These are phyloP conservation scores for Wickerhamomyces tratensis DNA, from an alignment of 805 yeast genomes.

Conservation along the genomic window DNA sequence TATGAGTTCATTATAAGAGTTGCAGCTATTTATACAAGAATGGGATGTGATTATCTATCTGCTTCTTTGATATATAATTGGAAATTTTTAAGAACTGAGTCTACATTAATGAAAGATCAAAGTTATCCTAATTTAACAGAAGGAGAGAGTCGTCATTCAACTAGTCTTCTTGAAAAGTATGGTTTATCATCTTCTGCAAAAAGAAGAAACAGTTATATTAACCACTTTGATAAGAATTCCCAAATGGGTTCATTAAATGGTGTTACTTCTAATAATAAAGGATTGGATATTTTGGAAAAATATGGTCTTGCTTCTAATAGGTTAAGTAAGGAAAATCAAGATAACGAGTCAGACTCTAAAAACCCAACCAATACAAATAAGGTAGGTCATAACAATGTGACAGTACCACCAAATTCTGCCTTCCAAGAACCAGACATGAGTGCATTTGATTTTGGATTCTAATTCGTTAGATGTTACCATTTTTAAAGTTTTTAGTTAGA, in stretches of 20 bases:
- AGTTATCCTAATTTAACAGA: slow-evolving; percentile 4
- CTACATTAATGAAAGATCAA: slow-evolving; percentile 6
- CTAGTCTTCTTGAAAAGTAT: slow-evolving; percentile 12
- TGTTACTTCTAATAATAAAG: too few species aligned
- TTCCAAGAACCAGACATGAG: slow-evolving; percentile 74
- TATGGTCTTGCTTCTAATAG: slow-evolving; percentile 16
- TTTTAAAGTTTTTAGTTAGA: slow-evolving; percentile 40
- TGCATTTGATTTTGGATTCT: slow-evolving; percentile 46
- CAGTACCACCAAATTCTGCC: slow-evolving; percentile 38
- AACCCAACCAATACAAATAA: not conserved
- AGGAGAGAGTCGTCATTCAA: not conserved
- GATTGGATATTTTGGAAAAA: slow-evolving; percentile 16
- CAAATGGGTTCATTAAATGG: too few species aligned
- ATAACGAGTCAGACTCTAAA: not conserved
- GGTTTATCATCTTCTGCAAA: slow-evolving; percentile 17
- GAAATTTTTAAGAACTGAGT: slow-evolving; percentile 37
- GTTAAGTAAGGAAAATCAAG: slow-evolving; percentile 8
- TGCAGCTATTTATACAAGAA: slow-evolving; percentile 59
- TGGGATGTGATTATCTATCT: slow-evolving; percentile 87
- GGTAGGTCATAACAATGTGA: not conserved
- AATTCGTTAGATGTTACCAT: slow-evolving; percentile 47
- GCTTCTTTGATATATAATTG: slow-evolving; percentile 55
- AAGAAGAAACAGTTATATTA: slow-evolving; percentile 10
- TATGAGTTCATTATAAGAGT: slow-evolving; percentile 52
- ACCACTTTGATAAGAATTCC: not conserved